phyloP scores from a whole-genome alignment of 805 yeast genomes.

The Scheffersomyces amazonensis region DNA sequence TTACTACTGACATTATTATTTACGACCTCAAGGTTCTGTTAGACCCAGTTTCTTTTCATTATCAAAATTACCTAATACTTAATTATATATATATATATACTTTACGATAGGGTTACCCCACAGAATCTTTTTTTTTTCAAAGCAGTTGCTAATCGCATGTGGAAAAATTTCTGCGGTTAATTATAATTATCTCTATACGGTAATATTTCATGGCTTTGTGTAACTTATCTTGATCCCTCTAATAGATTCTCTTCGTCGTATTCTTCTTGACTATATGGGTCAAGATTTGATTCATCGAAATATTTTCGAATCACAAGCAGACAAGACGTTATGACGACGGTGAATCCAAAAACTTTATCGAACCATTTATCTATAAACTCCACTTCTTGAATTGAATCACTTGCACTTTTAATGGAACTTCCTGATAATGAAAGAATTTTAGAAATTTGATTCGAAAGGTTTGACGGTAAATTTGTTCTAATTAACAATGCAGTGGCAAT shows the following conservation, averaged over 20 bases:
- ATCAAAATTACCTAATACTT: too few relatives aligned
- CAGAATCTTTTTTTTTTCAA: too few relatives aligned
- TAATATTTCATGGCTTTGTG: too few relatives aligned
- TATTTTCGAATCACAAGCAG: conserved; percentile 19
- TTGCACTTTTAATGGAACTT: conserved; percentile 14
- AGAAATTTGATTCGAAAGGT: conserved; percentile 40
- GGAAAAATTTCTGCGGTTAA: too few relatives aligned
- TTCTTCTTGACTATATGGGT: conserved; percentile 8
- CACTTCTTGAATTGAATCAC: conserved; percentile 29
- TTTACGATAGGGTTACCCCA: too few relatives aligned
- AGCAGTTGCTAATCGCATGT: too few relatives aligned
- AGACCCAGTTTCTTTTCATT: too few relatives aligned
- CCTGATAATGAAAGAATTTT: conserved; percentile 36
- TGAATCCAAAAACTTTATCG: conserved; percentile 47
- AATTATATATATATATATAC: too few relatives aligned
- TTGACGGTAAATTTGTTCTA: conserved; percentile 46
- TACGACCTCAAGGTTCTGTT: too few relatives aligned
- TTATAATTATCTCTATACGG: too few relatives aligned
- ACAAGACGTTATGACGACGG: conserved; percentile 33
- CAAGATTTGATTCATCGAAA: conserved; percentile 12
- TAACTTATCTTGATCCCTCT: conserved; percentile 18
- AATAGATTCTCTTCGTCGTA: conserved; percentile 35
- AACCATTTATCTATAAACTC: conserved; percentile 51
- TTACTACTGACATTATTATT: conserved; percentile 21
- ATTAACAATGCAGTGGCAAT: conserved; percentile 51